Base-by-base conservation (phyloP, 345 rosid species). In the Adansonia digitata region DNA sequence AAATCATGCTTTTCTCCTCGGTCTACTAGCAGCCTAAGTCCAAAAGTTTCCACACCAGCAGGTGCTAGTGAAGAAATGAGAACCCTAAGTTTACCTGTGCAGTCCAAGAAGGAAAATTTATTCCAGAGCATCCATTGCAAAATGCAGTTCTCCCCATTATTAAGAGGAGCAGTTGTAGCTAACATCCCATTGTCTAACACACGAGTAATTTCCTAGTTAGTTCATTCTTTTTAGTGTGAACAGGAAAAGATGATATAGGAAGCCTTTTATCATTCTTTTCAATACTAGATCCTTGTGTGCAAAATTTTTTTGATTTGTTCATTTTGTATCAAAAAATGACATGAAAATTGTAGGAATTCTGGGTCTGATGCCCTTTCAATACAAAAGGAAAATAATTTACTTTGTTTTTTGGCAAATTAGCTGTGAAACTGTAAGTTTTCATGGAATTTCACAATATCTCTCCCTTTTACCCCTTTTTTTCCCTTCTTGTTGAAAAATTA, bases 251-350 rank as follows among this genome's bases (percentile, higher is more conserved):
- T 75, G 69, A 77, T 79, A 74, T 81, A 82, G 86, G 81, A 70
- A 84, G 85, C 81, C 79, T 73, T 78, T 82, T 79, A 57, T 69
- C 75, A 73, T 79, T 84, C 80, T 82, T 83, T 83, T 78, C 61
- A 52, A 8, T 14, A n/a, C 42, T 37, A 61, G 45, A 22, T 17
- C 31, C 31, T 72, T 43, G 24, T 75, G 75, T 62, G 68, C 46
- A 68, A 56, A 18, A n/a, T n/a, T 71, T 68, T 60, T 59, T 64
- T 73, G 51, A 73, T 35, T 49, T 20, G 5, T 27, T 70, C 76
- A 60, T 65, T 70, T 69, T 77, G 70, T 77, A 80, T n/a, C 76
- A 73, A 17, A 60, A 60, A 5, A 34, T 49, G 60, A 69, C 43
- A 49, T 34, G n/a, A 60, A 60, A 60, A 9, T 26, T 73, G 53